Evolutionary conservation across 228 moss, liverwort and hornwort genomes (phyloP), one percentile per base, ranked within the genome.

Genomic region (Sphagnum fallax): DNA sequence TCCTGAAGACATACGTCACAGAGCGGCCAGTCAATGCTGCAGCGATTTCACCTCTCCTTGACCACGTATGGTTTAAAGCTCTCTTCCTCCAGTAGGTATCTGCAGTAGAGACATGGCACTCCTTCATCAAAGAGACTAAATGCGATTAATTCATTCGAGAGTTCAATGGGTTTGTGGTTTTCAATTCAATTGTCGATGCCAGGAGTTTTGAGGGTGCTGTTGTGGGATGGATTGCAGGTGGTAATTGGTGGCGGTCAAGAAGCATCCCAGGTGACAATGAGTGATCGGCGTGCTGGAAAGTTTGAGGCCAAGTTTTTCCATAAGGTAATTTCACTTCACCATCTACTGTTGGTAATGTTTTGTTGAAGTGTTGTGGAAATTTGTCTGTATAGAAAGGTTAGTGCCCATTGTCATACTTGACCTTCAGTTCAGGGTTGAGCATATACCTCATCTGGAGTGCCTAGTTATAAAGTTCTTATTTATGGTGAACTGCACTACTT

Each of bases 161-260:
- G 32, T 32, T 32, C 32, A 32, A 32, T 32, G 32, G 32, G 32
- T 32, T 32, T 32, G 32, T 32, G 32, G 32, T 32, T 32, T 32
- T 32, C 32, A 32, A 32, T 32, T 32, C 32, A 32, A 32, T 32
- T 32, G 32, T 32, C 2, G 2, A 32, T 32, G 32, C 32, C 32
- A 32, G 59, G 11, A 60, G 15, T 11, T 60, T 60, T 60, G 11
- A 11, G 11, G n/a, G 51, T 32, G 32, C 32, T 32, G 32, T 32
- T 32, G 32, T 32, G 32, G 32, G 32, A 32, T 62, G 62, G 52
- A 11, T 70, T 51, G 16, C 82, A 93, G 89, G 83, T 94, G 67
- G 93, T 97, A 62, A 88, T 93, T 72, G 96, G 96, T 68, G 92
- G 96, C 82, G 96, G 96, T 69, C 96, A 97, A 86, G 96, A 97